Evolutionary conservation across 1,139 yeast genomes (phyloP).

Genomic region (Cylindricascospora bacillispora): DNA sequence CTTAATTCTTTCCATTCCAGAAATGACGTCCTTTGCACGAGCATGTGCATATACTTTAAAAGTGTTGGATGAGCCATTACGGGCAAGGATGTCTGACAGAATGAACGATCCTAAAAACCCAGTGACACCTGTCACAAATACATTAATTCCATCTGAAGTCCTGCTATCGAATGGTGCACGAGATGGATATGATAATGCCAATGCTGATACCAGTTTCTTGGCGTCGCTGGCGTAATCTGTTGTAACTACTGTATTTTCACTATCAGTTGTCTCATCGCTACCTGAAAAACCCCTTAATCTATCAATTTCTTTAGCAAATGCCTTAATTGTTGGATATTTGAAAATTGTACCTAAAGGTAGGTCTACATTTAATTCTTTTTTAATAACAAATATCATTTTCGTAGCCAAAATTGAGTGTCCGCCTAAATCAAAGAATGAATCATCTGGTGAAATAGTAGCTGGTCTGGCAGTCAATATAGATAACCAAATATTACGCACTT

Average conservation of each 20-base stretch:
- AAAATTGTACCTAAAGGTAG: slow-evolving; percentile 84
- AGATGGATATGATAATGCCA: slow-evolving; percentile 32
- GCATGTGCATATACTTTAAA: slow-evolving; percentile 77
- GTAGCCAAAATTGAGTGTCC: slow-evolving; percentile 97
- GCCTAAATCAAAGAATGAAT: slow-evolving; percentile 93
- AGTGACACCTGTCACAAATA: slow-evolving; percentile 89
- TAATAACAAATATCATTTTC: slow-evolving; percentile 84
- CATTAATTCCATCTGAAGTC: slow-evolving; percentile 34
- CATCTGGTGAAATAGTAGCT: slow-evolving; percentile 58
- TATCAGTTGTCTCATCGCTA: slow-evolving; percentile 9
- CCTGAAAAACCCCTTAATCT: slow-evolving; percentile 19
- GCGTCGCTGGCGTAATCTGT: slow-evolving; percentile 69
- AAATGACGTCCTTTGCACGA: slow-evolving; percentile 57
- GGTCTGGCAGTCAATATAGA: slow-evolving; percentile 78
- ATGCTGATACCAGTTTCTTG: slow-evolving; percentile 34
- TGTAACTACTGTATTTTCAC: slow-evolving; percentile 20
- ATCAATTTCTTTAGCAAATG: slow-evolving; percentile 64
- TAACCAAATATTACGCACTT: slow-evolving; percentile 74
- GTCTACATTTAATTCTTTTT: slow-evolving; percentile 65
- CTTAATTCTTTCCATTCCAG: slow-evolving; percentile 66
- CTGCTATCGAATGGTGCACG: slow-evolving; percentile 24
- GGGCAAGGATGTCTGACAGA: slow-evolving; percentile 56
- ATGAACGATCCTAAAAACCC: slow-evolving; percentile 93
- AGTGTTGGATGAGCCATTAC: slow-evolving; percentile 30
- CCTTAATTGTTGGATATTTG: slow-evolving; percentile 73